These are phyloP conservation scores for Suillus spraguei DNA, from an alignment of 768 basidiomycete genomes.

Conservation along the genomic window DNA sequence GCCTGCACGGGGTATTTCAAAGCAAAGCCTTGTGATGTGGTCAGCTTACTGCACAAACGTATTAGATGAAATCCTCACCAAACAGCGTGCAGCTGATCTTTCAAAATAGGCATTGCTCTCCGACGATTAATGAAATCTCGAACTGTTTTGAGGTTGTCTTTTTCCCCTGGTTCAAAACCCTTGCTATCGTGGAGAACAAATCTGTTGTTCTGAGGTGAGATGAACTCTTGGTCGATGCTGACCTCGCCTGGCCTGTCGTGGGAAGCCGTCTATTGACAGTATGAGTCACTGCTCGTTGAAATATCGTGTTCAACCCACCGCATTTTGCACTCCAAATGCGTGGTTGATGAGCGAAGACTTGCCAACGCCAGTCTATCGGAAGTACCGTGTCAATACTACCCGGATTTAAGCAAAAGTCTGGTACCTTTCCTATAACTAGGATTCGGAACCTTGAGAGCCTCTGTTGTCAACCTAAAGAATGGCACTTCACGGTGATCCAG, in stretches of 20 bases:
- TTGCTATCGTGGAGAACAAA: slow-evolving; percentile 21
- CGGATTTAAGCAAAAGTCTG: not conserved
- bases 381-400: no score
- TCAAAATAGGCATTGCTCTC: not conserved
- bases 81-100: not conserved
- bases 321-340: not conserved
- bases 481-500: not conserved
- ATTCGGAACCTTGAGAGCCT: not conserved
- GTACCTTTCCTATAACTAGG: not conserved
- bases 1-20: not conserved
- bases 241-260: not conserved
- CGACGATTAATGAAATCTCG: slow-evolving; percentile 14
- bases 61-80: not conserved
- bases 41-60: not conserved
- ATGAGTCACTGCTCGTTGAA: not conserved
- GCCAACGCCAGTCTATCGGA: not conserved
- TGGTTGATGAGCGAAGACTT: not conserved
- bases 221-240: slow-evolving; percentile 16
- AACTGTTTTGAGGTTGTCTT: slow-evolving; percentile 13
- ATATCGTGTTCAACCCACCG: not conserved
- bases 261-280: not conserved
- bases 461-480: not conserved
- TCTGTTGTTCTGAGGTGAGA: slow-evolving; percentile 12
- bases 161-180: slow-evolving; percentile 20
- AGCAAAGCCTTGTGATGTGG: not conserved